These are phyloP conservation scores for Medicago lupulina DNA, from an alignment of 306 rosid genomes.

Conservation along the genomic window DNA sequence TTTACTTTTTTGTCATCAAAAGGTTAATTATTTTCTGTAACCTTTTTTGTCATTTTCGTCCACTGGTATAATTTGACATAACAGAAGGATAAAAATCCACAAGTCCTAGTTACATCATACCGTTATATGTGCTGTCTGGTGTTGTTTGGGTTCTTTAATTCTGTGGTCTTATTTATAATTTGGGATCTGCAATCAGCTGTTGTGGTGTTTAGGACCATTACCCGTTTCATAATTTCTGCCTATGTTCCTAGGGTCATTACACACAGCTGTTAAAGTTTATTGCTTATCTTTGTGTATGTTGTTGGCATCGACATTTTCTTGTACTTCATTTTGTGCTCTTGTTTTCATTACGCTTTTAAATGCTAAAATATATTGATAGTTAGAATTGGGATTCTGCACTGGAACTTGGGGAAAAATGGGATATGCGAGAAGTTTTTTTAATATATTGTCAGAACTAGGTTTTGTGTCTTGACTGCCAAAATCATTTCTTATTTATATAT, in stretches of 20 bases:
- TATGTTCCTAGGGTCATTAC: background rate
- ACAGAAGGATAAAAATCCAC: background rate
- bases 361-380: background rate
- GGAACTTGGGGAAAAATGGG: background rate
- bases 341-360: constrained; percentile 22
- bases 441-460: constrained; percentile 12
- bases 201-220: background rate
- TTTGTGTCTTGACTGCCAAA: constrained; percentile 4
- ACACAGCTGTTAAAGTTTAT: background rate
- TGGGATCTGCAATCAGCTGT: background rate
- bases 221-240: background rate
- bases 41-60: constrained; percentile 1
- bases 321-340: background rate
- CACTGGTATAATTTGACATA: background rate
- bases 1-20: background rate
- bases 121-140: background rate
- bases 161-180: background rate
- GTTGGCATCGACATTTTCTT: background rate
- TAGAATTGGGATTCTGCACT: constrained; percentile 4
- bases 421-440: background rate
- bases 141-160: background rate
- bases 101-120: background rate
- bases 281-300: constrained; percentile 4
- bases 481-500: constrained; percentile 21
- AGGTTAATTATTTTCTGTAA: background rate